These are phyloP conservation scores for Coniochaeta ligniaria DNA, from an alignment of 2,329 filamentous ascomycete genomes.

Conservation along the genomic window DNA sequence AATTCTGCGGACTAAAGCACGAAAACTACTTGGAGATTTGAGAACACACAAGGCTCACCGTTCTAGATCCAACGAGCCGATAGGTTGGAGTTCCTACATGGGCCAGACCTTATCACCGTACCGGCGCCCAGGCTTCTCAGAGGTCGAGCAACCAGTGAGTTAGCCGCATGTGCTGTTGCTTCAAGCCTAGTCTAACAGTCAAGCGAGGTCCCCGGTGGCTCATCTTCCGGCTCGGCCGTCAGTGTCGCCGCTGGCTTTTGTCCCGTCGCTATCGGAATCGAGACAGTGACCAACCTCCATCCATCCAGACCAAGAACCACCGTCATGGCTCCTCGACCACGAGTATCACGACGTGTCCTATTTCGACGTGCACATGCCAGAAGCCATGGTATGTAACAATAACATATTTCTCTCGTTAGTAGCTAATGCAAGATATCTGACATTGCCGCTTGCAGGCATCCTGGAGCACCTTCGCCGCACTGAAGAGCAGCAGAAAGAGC, in stretches of 20 bases:
- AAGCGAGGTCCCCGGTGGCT: neutral
- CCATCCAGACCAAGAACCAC: too few relatives aligned
- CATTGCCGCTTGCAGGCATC: too few relatives aligned
- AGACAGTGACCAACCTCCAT: too few relatives aligned
- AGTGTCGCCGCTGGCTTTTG: constrained; percentile 29
- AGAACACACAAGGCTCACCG: neutral
- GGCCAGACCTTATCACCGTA: constrained; percentile 14
- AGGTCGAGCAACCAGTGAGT: constrained; percentile 9
- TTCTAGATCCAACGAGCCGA: constrained; percentile 17
- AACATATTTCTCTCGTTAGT: too few relatives aligned
- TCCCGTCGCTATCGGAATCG: constrained; percentile 27
- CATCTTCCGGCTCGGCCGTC: constrained; percentile 25
- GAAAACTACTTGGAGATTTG: neutral
- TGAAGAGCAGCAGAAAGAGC: too few relatives aligned
- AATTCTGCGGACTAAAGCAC: constrained; percentile 16
- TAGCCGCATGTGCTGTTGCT: neutral
- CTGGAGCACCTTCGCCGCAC: too few relatives aligned
- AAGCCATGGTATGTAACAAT: too few relatives aligned
- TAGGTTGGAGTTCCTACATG: constrained; percentile 29
- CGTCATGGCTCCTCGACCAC: too few relatives aligned
- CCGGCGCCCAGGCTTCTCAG: constrained; percentile 3
- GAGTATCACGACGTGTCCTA: too few relatives aligned
- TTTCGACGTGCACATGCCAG: too few relatives aligned
- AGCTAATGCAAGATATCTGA: too few relatives aligned
- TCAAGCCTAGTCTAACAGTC: neutral